Conservation (phyloP, 345 rosid genomes). For the Lepidium sativum region DNA sequence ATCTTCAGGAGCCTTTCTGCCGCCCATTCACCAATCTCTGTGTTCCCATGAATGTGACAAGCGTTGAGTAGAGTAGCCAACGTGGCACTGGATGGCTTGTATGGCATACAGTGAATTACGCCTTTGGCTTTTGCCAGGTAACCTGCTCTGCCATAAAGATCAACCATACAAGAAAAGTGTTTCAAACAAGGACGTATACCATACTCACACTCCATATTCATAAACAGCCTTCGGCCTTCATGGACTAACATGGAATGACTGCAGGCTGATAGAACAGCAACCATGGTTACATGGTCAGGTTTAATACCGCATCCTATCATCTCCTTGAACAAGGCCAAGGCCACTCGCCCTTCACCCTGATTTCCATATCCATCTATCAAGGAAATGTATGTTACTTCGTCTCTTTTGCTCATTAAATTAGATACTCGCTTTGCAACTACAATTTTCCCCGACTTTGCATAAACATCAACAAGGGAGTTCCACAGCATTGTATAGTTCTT, state of each 20-base stretch:
- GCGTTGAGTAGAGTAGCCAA: constrained; percentile 74
- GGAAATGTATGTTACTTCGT: constrained; percentile 73
- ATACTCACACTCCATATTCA: constrained; percentile 36
- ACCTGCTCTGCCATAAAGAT: constrained; percentile 79
- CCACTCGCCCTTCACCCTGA: constrained; percentile 53
- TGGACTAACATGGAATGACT: constrained; percentile 65
- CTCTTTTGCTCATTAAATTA: constrained; percentile 45
- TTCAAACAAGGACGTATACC: constrained; percentile 44
- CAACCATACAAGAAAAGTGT: constrained; percentile 70
- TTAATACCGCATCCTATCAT: constrained; percentile 39
- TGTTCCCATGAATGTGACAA: constrained; percentile 50
- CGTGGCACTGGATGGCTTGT: constrained; percentile 42
- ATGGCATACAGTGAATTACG: constrained; percentile 47
- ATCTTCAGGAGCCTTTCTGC: constrained; percentile 55
- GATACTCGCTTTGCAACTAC: constrained; percentile 45
- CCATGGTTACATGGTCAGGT: constrained; percentile 80
- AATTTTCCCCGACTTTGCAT: constrained; percentile 68
- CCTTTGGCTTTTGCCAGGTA: constrained; percentile 44
- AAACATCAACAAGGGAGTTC: constrained; percentile 77
- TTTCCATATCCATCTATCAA: constrained; percentile 67
- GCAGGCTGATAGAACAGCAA: constrained; percentile 77
- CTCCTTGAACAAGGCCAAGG: constrained; percentile 47
- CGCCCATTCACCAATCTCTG: constrained; percentile 67
- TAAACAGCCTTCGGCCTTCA: constrained; percentile 49
- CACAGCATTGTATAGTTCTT: constrained; percentile 38